These are phyloP conservation scores for Dalbergia cultrata DNA, from an alignment of 306 rosid genomes.

Conservation along the genomic window DNA sequence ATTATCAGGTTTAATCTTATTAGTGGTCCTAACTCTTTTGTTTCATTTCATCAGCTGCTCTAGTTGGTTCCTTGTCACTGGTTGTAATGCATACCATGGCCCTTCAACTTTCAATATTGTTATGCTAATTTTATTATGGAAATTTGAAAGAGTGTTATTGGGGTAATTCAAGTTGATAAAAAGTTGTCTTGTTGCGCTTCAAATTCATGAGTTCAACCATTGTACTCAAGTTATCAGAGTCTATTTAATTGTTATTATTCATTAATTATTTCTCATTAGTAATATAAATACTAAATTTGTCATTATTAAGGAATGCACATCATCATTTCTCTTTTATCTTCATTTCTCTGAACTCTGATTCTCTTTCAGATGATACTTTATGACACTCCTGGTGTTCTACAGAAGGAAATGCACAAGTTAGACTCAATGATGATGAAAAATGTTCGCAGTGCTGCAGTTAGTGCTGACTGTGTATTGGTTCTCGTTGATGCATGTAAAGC, in stretches of 20 bases:
- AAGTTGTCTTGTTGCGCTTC: slow-evolving; percentile 22
- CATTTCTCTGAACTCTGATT: slow-evolving; percentile 41
- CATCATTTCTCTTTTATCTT: slow-evolving; percentile 22
- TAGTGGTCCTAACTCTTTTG: slow-evolving; percentile 28
- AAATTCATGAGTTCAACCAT: slow-evolving; percentile 12
- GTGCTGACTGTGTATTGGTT: slow-evolving; percentile 92
- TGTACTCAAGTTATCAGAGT: neutral
- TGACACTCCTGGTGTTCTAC: slow-evolving; percentile 95
- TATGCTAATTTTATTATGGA: neutral
- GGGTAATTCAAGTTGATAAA: slow-evolving; percentile 28
- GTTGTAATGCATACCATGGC: neutral
- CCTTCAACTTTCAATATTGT: no score
- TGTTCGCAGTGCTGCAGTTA: slow-evolving; percentile 84
- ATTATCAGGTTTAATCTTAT: slow-evolving; percentile 86
- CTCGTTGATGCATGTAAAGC: slow-evolving; percentile 98
- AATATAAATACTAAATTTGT: neutral
- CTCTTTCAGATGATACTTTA: slow-evolving; percentile 85
- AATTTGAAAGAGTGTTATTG: neutral
- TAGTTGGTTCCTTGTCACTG: slow-evolving; percentile 25
- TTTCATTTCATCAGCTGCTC: slow-evolving; percentile 37
- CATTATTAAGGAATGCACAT: slow-evolving; percentile 6
- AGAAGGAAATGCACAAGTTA: slow-evolving; percentile 92
- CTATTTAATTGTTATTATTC: neutral
- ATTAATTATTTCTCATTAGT: slow-evolving; percentile 21
- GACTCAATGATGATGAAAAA: slow-evolving; percentile 99